A percentile compares a stretch with the other conserved stretches of the same genome.
Conservation (phyloP, 1,284 basidiomycete species). For the Leccinum pachyderme region DNA sequence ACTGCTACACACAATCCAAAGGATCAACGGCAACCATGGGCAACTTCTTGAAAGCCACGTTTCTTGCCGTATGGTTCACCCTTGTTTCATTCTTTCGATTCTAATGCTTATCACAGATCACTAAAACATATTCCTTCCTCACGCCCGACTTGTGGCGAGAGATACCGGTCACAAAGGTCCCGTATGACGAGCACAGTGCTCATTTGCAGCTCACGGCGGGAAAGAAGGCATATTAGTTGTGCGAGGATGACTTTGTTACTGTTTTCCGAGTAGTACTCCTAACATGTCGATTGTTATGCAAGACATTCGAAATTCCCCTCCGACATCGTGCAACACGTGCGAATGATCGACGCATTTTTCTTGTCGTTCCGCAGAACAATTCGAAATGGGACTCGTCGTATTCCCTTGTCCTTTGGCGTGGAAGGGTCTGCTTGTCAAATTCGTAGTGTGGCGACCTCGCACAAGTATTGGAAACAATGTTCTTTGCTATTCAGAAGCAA, state of each 20-base stretch:
- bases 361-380: no score
- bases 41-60: slow-evolving; percentile 99
- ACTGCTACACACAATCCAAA: slow-evolving; percentile 94
- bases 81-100: not conserved
- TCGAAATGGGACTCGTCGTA: not conserved
- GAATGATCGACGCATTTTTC: not conserved
- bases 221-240: slow-evolving; percentile 79
- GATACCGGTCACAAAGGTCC: slow-evolving; percentile 86
- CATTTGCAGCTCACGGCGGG: slow-evolving; percentile 82
- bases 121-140: slow-evolving; percentile 97
- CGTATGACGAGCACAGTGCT: slow-evolving; percentile 92
- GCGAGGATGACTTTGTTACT: slow-evolving; percentile 10
- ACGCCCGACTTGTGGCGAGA: slow-evolving; percentile 98
- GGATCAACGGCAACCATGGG: slow-evolving; percentile 99
- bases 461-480: not conserved
- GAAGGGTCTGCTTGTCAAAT: slow-evolving; percentile 3
- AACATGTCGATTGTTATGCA: not conserved
- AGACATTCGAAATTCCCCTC: slow-evolving; percentile 3
- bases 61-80: slow-evolving; percentile 73
- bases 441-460: not conserved
- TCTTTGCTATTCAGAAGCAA: not conserved
- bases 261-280: slow-evolving; percentile 1
- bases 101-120: slow-evolving; percentile 57
- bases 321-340: not conserved
- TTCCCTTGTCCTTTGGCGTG: not conserved